phyloP scores from a whole-genome alignment of 495 filamentous ascomycete genomes.

The Annulohypoxylon moriforme region DNA sequence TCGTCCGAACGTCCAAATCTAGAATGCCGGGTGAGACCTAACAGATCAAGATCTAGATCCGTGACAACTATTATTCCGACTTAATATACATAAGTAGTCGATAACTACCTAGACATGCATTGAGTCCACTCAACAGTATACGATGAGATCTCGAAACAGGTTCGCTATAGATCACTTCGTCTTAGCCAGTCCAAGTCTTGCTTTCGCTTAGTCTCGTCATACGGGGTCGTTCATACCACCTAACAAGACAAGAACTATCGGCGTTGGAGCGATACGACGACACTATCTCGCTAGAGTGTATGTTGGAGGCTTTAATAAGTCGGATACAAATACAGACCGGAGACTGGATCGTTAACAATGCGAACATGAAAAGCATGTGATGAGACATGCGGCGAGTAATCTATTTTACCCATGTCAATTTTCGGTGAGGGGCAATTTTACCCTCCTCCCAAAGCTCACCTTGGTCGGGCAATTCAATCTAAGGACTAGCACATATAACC shows the following conservation, averaged over 20 bases:
- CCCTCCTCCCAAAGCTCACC: background rate
- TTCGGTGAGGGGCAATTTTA: background rate
- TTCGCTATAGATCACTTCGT: conserved; percentile 1
- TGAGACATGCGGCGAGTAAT: background rate
- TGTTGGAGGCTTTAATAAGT: background rate
- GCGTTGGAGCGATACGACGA: conserved; percentile 12
- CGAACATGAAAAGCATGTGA: background rate
- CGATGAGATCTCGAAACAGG: background rate
- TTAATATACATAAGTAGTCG: background rate
- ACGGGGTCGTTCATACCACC: background rate
- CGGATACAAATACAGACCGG: background rate
- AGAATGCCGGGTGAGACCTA: background rate
- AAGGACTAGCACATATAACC: background rate
- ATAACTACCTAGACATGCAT: background rate
- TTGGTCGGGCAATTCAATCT: background rate
- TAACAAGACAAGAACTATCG: background rate
- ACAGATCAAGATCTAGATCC: background rate
- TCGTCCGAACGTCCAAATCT: conserved; percentile 19
- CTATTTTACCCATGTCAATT: background rate
- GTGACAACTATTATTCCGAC: background rate
- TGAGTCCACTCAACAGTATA: conserved; percentile 9
- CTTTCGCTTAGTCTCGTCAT: background rate
- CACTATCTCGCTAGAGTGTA: conserved; percentile 1
- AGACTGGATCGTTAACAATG: background rate
- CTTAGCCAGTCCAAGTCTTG: background rate